Evolutionary conservation across 352 stramenopile genomes (phyloP).

Genomic region (Globisporangium megalacanthum): DNA sequence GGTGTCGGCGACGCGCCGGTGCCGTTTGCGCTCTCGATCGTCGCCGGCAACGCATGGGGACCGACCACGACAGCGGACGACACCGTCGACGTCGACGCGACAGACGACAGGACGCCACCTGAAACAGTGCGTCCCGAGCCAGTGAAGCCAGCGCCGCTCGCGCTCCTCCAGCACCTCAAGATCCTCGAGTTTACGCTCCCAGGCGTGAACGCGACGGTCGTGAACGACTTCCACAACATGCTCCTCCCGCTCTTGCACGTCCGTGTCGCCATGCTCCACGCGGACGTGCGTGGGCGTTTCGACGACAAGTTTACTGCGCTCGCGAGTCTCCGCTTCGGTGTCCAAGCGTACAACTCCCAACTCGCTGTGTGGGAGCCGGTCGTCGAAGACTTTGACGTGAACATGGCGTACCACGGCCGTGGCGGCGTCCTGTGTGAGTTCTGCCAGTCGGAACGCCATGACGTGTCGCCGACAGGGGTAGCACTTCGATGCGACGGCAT

Average conservation of each 20-base stretch:
- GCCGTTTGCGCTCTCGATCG: conserved; percentile 67
- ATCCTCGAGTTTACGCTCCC: conserved; percentile 72
- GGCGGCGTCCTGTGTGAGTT: conserved; percentile 73
- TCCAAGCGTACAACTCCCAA: conserved; percentile 86
- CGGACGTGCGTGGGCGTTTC: conserved; percentile 57
- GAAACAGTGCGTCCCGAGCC: conserved; percentile 1
- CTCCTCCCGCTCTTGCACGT: conserved; percentile 74
- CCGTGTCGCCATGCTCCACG: conserved; percentile 57
- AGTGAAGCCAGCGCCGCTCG: conserved; percentile 11
- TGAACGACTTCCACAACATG: conserved; percentile 89
- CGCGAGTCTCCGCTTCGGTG: conserved; percentile 52
- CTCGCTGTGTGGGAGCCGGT: conserved; percentile 81
- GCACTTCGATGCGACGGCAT: conserved; percentile 60
- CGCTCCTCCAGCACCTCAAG: conserved; percentile 61
- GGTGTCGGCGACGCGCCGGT: conserved; percentile 78
- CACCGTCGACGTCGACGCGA: not conserved
- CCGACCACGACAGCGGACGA: conserved; percentile 3
- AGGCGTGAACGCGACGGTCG: conserved; percentile 71
- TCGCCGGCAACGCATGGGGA: conserved; percentile 23
- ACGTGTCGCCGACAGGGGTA: conserved; percentile 50
- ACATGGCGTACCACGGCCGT: conserved; percentile 59
- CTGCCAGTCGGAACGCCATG: conserved; percentile 69
- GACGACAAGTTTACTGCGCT: conserved; percentile 60
- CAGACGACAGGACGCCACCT: conserved; percentile 8
- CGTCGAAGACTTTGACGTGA: conserved; percentile 81